Evolutionary conservation across 2,329 filamentous ascomycete genomes (phyloP).

Genomic region (Ophiostoma australiae): DNA sequence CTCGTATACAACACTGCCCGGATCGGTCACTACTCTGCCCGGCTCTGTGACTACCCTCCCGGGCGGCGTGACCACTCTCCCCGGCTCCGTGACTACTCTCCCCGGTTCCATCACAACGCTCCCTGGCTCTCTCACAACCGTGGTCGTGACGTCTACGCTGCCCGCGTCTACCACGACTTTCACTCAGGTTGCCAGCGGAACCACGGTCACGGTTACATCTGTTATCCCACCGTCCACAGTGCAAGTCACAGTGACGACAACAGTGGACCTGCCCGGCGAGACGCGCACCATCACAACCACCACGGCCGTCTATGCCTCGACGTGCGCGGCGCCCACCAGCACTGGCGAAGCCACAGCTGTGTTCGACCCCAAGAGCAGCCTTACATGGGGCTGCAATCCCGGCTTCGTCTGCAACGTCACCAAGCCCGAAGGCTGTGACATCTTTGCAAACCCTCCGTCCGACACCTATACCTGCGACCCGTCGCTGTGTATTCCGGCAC

Average conservation of each 20-base stretch:
- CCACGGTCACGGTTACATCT: constrained; percentile 22
- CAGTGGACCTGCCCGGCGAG: constrained; percentile 8
- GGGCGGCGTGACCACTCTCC: constrained; percentile 24
- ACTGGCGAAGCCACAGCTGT: constrained; percentile 27
- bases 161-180: constrained; percentile 22
- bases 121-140: constrained; percentile 22
- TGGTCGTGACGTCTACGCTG: constrained; percentile 20
- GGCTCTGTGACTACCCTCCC: constrained; percentile 21
- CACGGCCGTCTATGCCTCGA: constrained; percentile 31
- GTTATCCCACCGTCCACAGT: constrained; percentile 23
- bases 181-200: constrained; percentile 14
- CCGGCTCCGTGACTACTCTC: constrained; percentile 20
- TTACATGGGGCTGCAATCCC: constrained; percentile 51
- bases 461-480: constrained; percentile 46
- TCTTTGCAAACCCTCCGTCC: constrained; percentile 46
- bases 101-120: constrained; percentile 22
- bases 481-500: constrained; percentile 43
- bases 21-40: constrained; percentile 26
- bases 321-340: constrained; percentile 43
- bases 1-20: constrained; percentile 19
- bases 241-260: constrained; percentile 22
- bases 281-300: constrained; percentile 19
- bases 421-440: constrained; percentile 46
- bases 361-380: constrained; percentile 38
- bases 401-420: constrained; percentile 50